Evolutionary conservation across 176 grass and related monocot genomes (phyloP), one percentile per base, ranked within the genome.

Genomic region (Eragrostis nindensis): DNA sequence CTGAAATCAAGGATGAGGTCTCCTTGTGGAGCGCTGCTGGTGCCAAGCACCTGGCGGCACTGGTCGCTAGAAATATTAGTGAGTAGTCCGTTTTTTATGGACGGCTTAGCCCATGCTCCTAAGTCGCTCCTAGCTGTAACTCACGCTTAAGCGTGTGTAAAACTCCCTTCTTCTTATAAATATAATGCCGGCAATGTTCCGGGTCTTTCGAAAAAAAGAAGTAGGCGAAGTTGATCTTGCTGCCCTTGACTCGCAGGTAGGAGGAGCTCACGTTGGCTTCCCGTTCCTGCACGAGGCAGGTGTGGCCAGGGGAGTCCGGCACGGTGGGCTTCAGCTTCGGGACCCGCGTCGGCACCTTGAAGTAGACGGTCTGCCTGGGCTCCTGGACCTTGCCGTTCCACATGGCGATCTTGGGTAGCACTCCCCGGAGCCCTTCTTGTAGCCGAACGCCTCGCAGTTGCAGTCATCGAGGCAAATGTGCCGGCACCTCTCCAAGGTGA

Each of bases 371-470:
- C 22, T 90, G 84, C 0, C 3, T 2, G 5, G 29, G 65, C 38
- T 66, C 64, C 5, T 43, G 62, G 3, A 36, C 16, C 21, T 41
- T 84, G 43, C 93, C 93, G 45, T 77, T 95, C 69, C 81, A 83
- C 25, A 95, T 69, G 6, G 47, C 17, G 55, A 77, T 83, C 87
- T 95, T 95, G 12, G 90, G 72, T 86, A 92, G 84, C 93, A 95
- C 27, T 66, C 8, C 9, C 90, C 90, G 11, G 0, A 11, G 40
- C 87, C 82, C 44, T 22, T 17, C 62, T 30, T 93, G 57, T 93
- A 89, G 2, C 70, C 82, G 69, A 95, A 95, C 11, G 90, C 90
- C 84, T 93, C 69, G 75, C 93, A 97, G 68, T 84, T 47, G 76
- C 87, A 87, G 78, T 92, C 90, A 12, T 70, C 46, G 19, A 86